Evolutionary conservation across 2,329 filamentous ascomycete genomes (phyloP).

Genomic region (Phaeomoniella chlamydospora): DNA sequence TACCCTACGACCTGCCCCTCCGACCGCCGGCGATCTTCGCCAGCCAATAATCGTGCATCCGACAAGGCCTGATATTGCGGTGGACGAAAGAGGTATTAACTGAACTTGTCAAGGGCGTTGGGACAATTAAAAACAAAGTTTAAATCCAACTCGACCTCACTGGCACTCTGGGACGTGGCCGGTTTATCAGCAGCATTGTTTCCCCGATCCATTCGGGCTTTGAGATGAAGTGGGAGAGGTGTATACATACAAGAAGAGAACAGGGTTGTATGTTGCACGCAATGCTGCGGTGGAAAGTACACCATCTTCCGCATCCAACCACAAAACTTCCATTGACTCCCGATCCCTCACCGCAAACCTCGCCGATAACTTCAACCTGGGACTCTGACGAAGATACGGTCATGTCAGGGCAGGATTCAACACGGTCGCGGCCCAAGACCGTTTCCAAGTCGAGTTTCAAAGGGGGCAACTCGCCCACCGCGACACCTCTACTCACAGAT

Average conservation of each 20-base stretch:
- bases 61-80: no score
- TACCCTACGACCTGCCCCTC: no score
- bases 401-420: slow-evolving; percentile 23
- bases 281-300: slow-evolving; percentile 13
- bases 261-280: slow-evolving; percentile 4
- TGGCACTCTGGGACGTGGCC: no score
- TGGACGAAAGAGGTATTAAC: no score
- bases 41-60: no score
- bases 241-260: neutral
- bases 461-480: slow-evolving; percentile 25
- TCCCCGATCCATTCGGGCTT: neutral
- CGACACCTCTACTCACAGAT: slow-evolving; percentile 64
- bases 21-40: no score
- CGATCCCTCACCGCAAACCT: slow-evolving; percentile 28
- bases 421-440: slow-evolving; percentile 27
- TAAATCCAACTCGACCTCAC: no score
- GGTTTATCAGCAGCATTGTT: neutral
- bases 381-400: slow-evolving; percentile 24
- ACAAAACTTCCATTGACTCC: slow-evolving; percentile 18
- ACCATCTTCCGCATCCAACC: slow-evolving; percentile 15
- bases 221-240: neutral
- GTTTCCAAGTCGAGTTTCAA: slow-evolving; percentile 23
- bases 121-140: no score
- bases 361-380: slow-evolving; percentile 24
- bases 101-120: no score